Base-by-base conservation (phyloP, 257 asterid species). In the Echites panduratus region DNA sequence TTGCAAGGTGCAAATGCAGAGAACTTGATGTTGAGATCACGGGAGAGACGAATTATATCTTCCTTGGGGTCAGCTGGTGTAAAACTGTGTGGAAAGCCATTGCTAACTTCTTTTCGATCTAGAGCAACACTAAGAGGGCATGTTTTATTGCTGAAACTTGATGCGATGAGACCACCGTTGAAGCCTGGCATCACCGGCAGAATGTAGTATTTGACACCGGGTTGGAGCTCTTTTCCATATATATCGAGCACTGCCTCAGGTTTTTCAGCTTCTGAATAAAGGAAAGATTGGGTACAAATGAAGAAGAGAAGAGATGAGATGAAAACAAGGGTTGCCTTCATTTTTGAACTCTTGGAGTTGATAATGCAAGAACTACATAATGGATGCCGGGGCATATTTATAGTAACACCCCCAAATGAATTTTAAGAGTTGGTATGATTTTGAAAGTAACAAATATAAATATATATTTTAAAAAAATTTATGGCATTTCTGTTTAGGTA, bases 1-100 rank as follows among this genome's bases (percentile, higher is more conserved):
- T 9, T 32, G 26, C 78, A 74, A 19, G 17, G 27, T 13, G 52
- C 19, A 4, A 35, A 9, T 32, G 52, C 64, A 24, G 52, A 29
- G 61, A 73, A 73, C 13, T 63, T 44, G 38, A 73, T 48, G 53
- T 73, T 73, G 14, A 64, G 14, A 48, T 73, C 77, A 1, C 48
- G 64, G 22, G 63, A 64, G 26, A 62, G 35, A 14, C 70, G 70
- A 32, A 73, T 38, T 0, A 73, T 50, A 4, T 50, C 19, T 0
- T 62, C 26, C 17, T 49, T 32, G 5, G 48, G n/a, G 14, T 49
- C 49, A 6, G 47, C 70, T 10, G 64, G 77, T 4, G 8, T 44
- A 48, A 73, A 73, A 35, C 24, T 48, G 20, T 48, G 1, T 0
- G 77, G 64, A 4, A 48, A 4, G 38, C 71, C 77, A 35, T 2